Evolutionary conservation across 805 yeast genomes (phyloP), one percentile per base, ranked within the genome.

Genomic region (Metschnikowia hibisci): DNA sequence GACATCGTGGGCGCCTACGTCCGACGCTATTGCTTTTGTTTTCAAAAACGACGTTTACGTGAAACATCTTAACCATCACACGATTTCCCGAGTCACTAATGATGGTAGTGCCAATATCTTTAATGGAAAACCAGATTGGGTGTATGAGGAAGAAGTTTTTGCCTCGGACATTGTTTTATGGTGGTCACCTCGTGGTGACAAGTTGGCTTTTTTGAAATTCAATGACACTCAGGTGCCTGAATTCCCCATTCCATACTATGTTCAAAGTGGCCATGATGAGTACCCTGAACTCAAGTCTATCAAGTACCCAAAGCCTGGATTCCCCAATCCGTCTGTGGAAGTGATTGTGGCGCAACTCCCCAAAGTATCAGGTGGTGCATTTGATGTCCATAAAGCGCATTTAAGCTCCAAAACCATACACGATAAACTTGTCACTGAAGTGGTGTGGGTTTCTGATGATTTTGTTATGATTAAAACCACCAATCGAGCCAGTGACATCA

Each of bases 41-140:
- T 63, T 69, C 45, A 76, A 83, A 10, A 83, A 85, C 62, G 80
- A 88, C 56, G 73, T 89, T n/a, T 88, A 70, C 57, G 54, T 85
- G 7, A 75, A 74, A 43, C 71, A 77, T 28, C 45, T 48, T 44
- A 50, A 28, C 14, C 41, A 56, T 31, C 47, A 59, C 14, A 50
- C 66, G 0, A 53, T 66, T 0, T 64, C 55, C 4, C 82, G 80
- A 49, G 64, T 86, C 11, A 85, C 96, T 0, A 46, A 47, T 32
- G 93, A 85, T 55, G 96, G 96, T 12, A 80, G 81, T 27, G 73
- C 69, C 1, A 73, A 78, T 49, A 69, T 87, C 6, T 87, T 88
- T 64, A 84, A 89, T 58, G 96, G 96, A 2, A 82, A 82, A 47
- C 95, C 96, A 0, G 96, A 88, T 58, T 88, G 96, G 96, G 95